Evolutionary conservation across 2,329 filamentous ascomycete species (phyloP), one percentile per base, ranked within the genome.

Genomic region (Cladorrhinum sp.): DNA sequence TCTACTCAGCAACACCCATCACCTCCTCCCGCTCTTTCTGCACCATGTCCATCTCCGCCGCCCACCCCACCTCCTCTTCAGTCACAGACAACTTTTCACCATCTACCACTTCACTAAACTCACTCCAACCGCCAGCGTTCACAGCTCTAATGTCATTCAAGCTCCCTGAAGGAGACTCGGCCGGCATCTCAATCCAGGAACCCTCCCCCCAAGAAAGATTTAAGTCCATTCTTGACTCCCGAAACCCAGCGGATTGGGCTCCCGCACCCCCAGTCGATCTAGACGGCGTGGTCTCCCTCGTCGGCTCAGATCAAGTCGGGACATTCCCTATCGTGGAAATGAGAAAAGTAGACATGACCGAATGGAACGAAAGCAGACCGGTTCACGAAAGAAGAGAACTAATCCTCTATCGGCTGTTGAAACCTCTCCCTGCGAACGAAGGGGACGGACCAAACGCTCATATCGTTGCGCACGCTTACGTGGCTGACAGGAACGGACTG

Each of bases 81-180:
- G 70, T 66, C 33, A 63, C 49, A 18, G 76, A 78, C 10, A 71
- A 71, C 7, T 82, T 76, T 49, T 77, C 53, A 73, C 77, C 0
- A 5, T 65, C 1, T 70, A 72, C 2, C 81, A 83, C 55, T 74
- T 75, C 2, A 6, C 57, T 33, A 66, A 72, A 1, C 73, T 46
- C 75, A 5, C 70, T 80, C 0, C 75, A 75, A 1, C 73, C 75
- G 2, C 74, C 80, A 3, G 80, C 77, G 67, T 83, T 84, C 68
- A 79, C 76, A 10, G 80, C 80, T 46, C 70, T 85, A 7, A 75
- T 80, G 39, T 84, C 82, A 1, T 82, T 86, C 69, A 82, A 83
- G 59, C 72, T 75, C 5, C 69, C 76, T 2, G 71, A 74, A 48
- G 62, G 72, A 2, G 66, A 73, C 65, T 69, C 65, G 48, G 73